phyloP scores from a whole-genome alignment of 495 filamentous ascomycete genomes.

The Neurospora sp. region DNA sequence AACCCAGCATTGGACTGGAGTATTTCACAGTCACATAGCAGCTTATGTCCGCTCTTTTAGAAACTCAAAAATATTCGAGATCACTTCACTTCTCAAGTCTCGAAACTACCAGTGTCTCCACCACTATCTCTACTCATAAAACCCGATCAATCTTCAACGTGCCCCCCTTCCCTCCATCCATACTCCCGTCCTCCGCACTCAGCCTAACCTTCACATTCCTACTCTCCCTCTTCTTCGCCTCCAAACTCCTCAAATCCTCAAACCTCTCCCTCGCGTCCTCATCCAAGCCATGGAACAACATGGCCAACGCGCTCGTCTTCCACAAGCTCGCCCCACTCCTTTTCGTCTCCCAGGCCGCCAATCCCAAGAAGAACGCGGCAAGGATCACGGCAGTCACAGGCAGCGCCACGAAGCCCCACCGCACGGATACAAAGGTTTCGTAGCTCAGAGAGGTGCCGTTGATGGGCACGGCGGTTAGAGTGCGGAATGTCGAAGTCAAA shows the following conservation, averaged over 20 bases:
- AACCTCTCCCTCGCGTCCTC: slow-evolving; percentile 8
- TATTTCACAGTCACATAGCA: neutral
- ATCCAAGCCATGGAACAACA: slow-evolving; percentile 19
- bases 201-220: slow-evolving; percentile 8
- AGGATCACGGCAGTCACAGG: neutral
- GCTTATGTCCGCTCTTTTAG: neutral
- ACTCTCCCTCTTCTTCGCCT: slow-evolving; percentile 12
- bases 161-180: neutral
- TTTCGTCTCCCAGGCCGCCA: slow-evolving; percentile 1
- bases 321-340: slow-evolving; percentile 8
- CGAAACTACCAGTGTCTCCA: neutral
- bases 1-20: neutral
- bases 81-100: neutral
- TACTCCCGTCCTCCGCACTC: neutral
- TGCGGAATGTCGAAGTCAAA: neutral
- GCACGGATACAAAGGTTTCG: slow-evolving; percentile 5
- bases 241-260: slow-evolving; percentile 5
- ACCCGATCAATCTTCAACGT: slow-evolving; percentile 4
- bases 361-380: slow-evolving; percentile 5
- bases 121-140: neutral
- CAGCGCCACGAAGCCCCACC: slow-evolving; percentile 5
- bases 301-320: slow-evolving; percentile 17
- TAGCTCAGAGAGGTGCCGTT: neutral
- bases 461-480: neutral
- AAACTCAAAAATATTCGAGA: neutral